phyloP scores from a whole-genome alignment of 2,329 filamentous ascomycete genomes.

The Aspergillus cejpii region DNA sequence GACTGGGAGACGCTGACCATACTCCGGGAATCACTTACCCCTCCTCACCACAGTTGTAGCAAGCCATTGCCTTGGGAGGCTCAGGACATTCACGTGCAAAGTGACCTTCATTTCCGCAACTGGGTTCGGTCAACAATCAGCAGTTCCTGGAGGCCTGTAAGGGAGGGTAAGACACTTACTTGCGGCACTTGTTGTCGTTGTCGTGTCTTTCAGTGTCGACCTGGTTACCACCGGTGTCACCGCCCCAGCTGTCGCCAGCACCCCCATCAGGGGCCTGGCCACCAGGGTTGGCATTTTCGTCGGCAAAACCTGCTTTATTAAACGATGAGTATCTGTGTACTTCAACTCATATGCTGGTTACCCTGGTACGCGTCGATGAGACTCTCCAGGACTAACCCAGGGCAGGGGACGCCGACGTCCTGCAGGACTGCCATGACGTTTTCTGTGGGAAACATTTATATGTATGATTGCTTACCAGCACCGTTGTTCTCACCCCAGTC shows the following conservation, averaged over 20 bases:
- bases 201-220: slow-evolving; percentile 6
- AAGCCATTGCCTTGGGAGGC: slow-evolving; percentile 35
- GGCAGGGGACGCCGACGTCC: too few relatives aligned
- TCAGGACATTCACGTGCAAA: slow-evolving; percentile 42
- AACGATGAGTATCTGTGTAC: background rate
- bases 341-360: background rate
- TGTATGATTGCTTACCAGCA: too few relatives aligned
- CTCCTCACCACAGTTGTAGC: slow-evolving; percentile 41
- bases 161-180: slow-evolving; percentile 24
- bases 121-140: slow-evolving; percentile 14
- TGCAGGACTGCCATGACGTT: background rate
- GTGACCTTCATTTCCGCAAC: slow-evolving; percentile 34
- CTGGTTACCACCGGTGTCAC: slow-evolving; percentile 3
- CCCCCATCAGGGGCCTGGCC: slow-evolving; percentile 2
- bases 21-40: slow-evolving; percentile 24
- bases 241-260: background rate
- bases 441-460: too few relatives aligned
- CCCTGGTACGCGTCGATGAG: background rate
- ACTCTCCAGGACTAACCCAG: background rate
- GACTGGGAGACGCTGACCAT: background rate
- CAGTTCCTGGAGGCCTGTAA: background rate
- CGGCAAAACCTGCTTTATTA: slow-evolving; percentile 3
- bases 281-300: slow-evolving; percentile 15
- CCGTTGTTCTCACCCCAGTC: slow-evolving; percentile 1
- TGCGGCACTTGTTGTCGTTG: slow-evolving; percentile 30